phyloP scores from a whole-genome alignment of 1,284 basidiomycete species.

The Exsudoporus floridanus region DNA sequence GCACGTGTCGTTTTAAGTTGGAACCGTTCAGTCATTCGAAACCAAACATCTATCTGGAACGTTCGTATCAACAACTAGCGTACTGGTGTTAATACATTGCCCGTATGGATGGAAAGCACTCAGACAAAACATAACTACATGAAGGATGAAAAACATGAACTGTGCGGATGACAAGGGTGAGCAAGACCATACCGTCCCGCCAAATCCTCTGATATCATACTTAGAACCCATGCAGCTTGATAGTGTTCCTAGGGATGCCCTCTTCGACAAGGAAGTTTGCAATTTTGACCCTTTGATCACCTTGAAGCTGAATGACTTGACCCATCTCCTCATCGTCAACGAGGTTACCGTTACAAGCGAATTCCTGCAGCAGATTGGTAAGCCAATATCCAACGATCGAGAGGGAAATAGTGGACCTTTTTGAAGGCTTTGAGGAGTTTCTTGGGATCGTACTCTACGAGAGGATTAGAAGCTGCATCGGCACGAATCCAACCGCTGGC shows the following conservation, averaged over 20 bases:
- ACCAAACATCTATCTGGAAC: slow-evolving; percentile 25
- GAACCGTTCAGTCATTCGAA: slow-evolving; percentile 9
- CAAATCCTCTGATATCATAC: slow-evolving; percentile 4
- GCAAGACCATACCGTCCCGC: slow-evolving; percentile 8
- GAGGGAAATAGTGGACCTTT: slow-evolving; percentile 58
- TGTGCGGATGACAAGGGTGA: slow-evolving; percentile 6
- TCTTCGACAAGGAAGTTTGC: slow-evolving; percentile 81
- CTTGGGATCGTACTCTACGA: slow-evolving; percentile 93
- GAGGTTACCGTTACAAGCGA: slow-evolving; percentile 98
- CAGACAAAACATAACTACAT: slow-evolving; percentile 23
- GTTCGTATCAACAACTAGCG: slow-evolving; percentile 27
- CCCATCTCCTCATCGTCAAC: slow-evolving; percentile 97
- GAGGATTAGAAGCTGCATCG: slow-evolving; percentile 15
- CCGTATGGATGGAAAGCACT: slow-evolving; percentile 18
- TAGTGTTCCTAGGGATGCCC: slow-evolving; percentile 68
- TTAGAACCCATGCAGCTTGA: slow-evolving; percentile 87
- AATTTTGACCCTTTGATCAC: slow-evolving; percentile 95
- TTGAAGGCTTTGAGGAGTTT: slow-evolving; percentile 99
- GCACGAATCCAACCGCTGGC: slow-evolving; percentile 24
- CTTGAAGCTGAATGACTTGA: slow-evolving; percentile 98
- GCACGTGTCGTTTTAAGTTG: slow-evolving; percentile 6
- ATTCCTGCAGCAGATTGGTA: slow-evolving; percentile 62
- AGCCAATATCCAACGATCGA: slow-evolving; percentile 7
- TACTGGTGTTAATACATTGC: slow-evolving; percentile 31
- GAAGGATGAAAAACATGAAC: slow-evolving; percentile 13